Evolutionary conservation across 2,329 filamentous ascomycete genomes (phyloP).

Genomic region (Acrocalymma vagum): DNA sequence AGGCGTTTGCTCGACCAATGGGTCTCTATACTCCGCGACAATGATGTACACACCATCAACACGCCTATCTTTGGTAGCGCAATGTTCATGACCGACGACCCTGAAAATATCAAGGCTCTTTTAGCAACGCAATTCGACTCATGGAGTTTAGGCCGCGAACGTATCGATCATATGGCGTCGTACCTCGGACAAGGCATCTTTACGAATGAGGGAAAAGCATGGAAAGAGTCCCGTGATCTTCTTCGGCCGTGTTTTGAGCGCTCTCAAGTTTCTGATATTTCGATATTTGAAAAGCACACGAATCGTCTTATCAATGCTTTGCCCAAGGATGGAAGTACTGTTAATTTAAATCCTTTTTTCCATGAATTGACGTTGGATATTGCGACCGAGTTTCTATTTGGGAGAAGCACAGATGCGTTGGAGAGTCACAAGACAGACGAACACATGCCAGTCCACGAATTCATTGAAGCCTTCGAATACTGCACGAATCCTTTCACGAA

Average conservation of each 20-base stretch:
- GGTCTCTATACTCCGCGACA: slow-evolving; percentile 3
- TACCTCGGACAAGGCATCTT: slow-evolving; percentile 36
- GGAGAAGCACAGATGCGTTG: slow-evolving; percentile 25
- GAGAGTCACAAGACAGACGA: background rate
- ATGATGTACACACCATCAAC: slow-evolving; percentile 18
- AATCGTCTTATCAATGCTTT: slow-evolving; percentile 23
- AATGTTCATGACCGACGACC: slow-evolving; percentile 27
- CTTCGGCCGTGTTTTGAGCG: slow-evolving; percentile 37
- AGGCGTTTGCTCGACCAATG: slow-evolving; percentile 17
- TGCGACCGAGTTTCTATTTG: slow-evolving; percentile 37
- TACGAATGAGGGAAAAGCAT: slow-evolving; percentile 31
- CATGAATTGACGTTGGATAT: slow-evolving; percentile 33
- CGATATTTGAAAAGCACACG: slow-evolving; percentile 30
- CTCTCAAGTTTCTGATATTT: slow-evolving; percentile 29
- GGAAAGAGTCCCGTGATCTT: slow-evolving; percentile 37
- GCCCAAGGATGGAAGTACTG: slow-evolving; percentile 25
- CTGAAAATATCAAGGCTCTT: slow-evolving; percentile 35
- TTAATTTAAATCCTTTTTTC: slow-evolving; percentile 37
- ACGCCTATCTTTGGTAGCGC: slow-evolving; percentile 12
- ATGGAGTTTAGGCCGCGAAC: slow-evolving; percentile 26
- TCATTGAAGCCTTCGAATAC: slow-evolving; percentile 34
- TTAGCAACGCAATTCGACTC: slow-evolving; percentile 26
- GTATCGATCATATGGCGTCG: slow-evolving; percentile 16
- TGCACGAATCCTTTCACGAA: slow-evolving; percentile 22
- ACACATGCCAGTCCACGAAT: slow-evolving; percentile 14